Percentiles rank a stretch among this genome's conserved stretches.
phyloP scores from a whole-genome alignment of 495 filamentous ascomycete species.

The Penicillium tannophilum region DNA sequence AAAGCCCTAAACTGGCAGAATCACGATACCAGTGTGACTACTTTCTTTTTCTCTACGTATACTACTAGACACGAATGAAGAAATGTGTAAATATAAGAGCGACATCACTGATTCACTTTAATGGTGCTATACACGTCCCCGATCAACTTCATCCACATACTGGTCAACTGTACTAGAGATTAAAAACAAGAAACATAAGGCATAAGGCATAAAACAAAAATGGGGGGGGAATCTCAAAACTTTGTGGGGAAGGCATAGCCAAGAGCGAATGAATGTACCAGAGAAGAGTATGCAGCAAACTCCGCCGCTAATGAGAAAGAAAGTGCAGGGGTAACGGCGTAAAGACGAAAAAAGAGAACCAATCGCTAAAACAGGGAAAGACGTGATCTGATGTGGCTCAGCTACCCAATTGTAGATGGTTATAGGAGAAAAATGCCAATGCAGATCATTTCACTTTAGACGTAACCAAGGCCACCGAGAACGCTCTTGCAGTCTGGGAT shows the following conservation, averaged over 20 bases:
- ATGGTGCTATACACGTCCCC: constrained; percentile 29
- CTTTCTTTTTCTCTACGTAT: not conserved
- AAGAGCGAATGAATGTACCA: constrained; percentile 30
- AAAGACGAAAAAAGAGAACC: constrained; percentile 9
- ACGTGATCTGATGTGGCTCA: constrained; percentile 3
- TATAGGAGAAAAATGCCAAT: constrained; percentile 6
- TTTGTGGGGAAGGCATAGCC: constrained; percentile 17
- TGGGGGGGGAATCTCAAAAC: constrained; percentile 27
- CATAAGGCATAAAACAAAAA: constrained; percentile 6
- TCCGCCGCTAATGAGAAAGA: constrained; percentile 36
- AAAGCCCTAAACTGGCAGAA: too few species aligned
- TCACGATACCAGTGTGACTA: too few species aligned
- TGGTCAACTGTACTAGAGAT: constrained; percentile 21
- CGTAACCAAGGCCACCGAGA: constrained; percentile 64
- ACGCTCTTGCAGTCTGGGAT: constrained; percentile 60
- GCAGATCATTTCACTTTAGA: constrained; percentile 21
- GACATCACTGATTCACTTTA: constrained; percentile 15
- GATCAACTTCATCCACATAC: constrained; percentile 20
- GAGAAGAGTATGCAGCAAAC: constrained; percentile 34
- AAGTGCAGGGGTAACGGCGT: constrained; percentile 11
- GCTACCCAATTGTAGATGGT: not conserved
- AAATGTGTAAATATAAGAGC: not conserved
- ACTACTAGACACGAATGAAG: not conserved
- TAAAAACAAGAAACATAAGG: constrained; percentile 2
- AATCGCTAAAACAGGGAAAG: constrained; percentile 5